Conservation (phyloP, 2,329 filamentous ascomycete species). For the Fusarium tuaranense region DNA sequence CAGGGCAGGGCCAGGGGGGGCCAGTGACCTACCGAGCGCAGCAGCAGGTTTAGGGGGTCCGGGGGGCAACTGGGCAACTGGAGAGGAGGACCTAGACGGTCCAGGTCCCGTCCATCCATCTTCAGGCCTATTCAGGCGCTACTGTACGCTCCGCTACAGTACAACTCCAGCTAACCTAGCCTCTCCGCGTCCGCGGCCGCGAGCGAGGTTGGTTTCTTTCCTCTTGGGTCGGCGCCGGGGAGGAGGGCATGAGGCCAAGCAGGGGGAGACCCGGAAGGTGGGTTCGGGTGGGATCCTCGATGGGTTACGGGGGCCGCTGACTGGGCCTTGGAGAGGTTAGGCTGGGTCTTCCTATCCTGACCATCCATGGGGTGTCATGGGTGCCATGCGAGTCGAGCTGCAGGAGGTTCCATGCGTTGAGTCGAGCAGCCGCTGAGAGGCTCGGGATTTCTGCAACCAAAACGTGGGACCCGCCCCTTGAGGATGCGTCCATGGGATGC, state of each 20-base stretch:
- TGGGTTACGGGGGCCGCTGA: constrained; percentile 28
- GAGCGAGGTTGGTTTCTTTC: constrained; percentile 8
- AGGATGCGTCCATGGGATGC: not conserved
- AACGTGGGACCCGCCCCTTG: constrained; percentile 2
- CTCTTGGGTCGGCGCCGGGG: constrained; percentile 8
- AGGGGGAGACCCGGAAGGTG: constrained; percentile 34
- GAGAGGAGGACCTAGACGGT: not conserved
- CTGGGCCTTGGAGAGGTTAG: constrained; percentile 20
- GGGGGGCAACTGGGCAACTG: not conserved
- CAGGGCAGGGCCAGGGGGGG: constrained; percentile 7
- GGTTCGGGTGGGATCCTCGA: constrained; percentile 6
- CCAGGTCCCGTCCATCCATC: not conserved
- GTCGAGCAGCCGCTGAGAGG: constrained; percentile 22
- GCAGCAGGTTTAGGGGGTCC: constrained; percentile 1
- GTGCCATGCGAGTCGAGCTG: constrained; percentile 38
- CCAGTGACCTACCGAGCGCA: constrained; percentile 9
- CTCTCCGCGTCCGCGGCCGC: not conserved
- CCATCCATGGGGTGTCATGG: constrained; percentile 18
- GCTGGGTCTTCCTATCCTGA: not conserved
- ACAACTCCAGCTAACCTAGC: not conserved
- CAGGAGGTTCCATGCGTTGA: constrained; percentile 12
- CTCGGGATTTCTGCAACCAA: constrained; percentile 4
- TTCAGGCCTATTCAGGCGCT: constrained; percentile 2
- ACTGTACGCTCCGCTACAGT: not conserved
- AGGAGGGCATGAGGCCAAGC: constrained; percentile 18